Conservation (phyloP, 1,284 basidiomycete genomes). For the Puccinia polysora region DNA sequence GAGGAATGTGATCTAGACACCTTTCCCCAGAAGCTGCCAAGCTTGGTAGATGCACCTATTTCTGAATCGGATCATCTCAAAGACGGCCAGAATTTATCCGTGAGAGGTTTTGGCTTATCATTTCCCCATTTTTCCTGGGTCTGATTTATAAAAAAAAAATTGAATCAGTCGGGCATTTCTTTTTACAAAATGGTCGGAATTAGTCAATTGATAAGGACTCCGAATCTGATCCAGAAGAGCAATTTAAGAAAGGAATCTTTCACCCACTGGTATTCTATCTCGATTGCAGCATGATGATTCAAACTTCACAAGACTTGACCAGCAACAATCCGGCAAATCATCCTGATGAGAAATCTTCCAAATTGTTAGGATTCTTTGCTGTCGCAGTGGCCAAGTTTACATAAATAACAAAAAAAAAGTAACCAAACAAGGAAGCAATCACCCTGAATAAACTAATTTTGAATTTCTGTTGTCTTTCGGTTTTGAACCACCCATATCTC, state of each 20-base stretch:
- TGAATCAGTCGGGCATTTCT: background rate
- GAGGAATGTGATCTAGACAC: background rate
- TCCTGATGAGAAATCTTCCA: background rate
- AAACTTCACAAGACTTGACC: background rate
- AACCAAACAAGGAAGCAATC: too few relatives aligned
- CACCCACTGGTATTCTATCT: slow-evolving; percentile 27
- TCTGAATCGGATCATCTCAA: background rate
- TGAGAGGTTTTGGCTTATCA: background rate
- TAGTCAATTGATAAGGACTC: background rate
- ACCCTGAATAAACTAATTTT: too few relatives aligned
- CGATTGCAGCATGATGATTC: background rate
- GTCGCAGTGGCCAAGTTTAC: too few relatives aligned
- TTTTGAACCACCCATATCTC: background rate
- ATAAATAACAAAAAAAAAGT: too few relatives aligned
- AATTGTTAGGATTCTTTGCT: slow-evolving; percentile 5
- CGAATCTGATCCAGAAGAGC: background rate
- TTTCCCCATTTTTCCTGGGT: background rate
- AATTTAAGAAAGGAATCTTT: slow-evolving; percentile 11
- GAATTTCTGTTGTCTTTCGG: background rate
- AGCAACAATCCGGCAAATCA: background rate
- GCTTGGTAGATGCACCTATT: background rate
- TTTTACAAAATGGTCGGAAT: background rate
- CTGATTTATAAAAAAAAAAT: background rate
- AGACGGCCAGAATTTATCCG: background rate
- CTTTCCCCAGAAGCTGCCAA: background rate